Base-by-base conservation (phyloP, 805 yeast species). In the Candida koratica region DNA sequence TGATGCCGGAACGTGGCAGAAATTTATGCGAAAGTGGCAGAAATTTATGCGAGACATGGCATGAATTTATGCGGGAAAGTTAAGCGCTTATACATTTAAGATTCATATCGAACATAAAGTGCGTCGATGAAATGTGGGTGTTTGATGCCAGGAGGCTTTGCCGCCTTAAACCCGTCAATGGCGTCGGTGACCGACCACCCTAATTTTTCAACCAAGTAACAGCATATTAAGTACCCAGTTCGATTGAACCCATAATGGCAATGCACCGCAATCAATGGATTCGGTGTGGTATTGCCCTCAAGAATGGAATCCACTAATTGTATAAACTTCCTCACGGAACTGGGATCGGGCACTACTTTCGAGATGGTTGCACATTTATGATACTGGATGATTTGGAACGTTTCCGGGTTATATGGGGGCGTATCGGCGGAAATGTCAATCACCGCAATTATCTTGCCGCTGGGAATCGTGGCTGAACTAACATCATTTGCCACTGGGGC, bases 191-290 rank as follows among this genome's bases (percentile, higher is more conserved):
- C 84, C 3, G 68, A 49, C 74, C 82, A 75, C 0, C 77, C 77
- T 20, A 75, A 54, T 34, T 60, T 61, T 48, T 81, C 86, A 16
- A 84, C 68, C 48, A 83, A 60, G 51, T 78, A 84, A 49, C 84
- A 75, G 51, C 85, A 79, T 13, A 83, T 75, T 34, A 84, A 64
- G 47, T 76, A 83, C 2, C 93, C 90, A 0, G 90, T 83, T 38
- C 90, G 62, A 53, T 83, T 83, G 58, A 82, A 84, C 5, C 90
- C 93, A 51, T 83, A 83, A 53, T 83, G 93, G 52, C 93, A 83
- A 55, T 84, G 93, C 6, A 84, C 82, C 0, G 73, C 86, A 5
- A 81, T 60, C 17, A 67, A 56, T 4, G 74, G 74, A 12, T 47
- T 37, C 14, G 45, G 46, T 12, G 38, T 46, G 5, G 48, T 27